Base-by-base conservation (phyloP, 129 eudicot species). In the Saussurea involucrata region DNA sequence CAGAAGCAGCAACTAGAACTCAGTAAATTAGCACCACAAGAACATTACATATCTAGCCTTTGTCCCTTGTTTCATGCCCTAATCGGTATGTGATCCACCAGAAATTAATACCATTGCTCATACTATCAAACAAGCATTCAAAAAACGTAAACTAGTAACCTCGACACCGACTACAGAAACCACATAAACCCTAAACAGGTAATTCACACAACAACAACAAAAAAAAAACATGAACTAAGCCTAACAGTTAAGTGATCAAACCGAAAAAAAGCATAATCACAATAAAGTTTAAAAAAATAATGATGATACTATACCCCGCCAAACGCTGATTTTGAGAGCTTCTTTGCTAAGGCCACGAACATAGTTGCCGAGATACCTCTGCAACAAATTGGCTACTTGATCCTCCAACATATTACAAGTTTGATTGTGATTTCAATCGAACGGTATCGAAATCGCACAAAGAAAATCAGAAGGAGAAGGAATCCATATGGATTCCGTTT, bases 321-420 rank as follows among this genome's bases (percentile, higher is more conserved):
- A 95, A 24, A 95, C 97, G 81, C 99, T 95, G 86, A 95, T 95
- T 49, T 85, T 95, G 78, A 95, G 97, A 74, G 99, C 99, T 88
- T 95, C 99, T 86, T 90, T 92, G 77, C 82, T 95, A 71, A 95
- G 99, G n/a, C 99, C 99, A 76, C 89, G 81, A 5, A 95, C 97
- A 83, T 95, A 95, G 88, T 95, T 90, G 72, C 99, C 99, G 83
- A 95, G 84, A 75, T 89, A 95, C 78, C 96, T 88, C 91, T 95
- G 97, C 78, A 95, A 82, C 83, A 92, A 66, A 75, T 86, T 83
- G 83, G 99, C 92, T 29, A 95, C 99, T 77, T 95, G 99, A 86
- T 95, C 99, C 77, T 92, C 99, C 85, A 95, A 92, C 99, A 95
- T 95, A 58, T 80, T 82, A n/a, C 31, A 58, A 63, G 2, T 36